A percentile compares a stretch with the other conserved stretches of the same genome.
Evolutionary conservation across 202 grass and related monocot species (phyloP).

Genomic region (Zizania palustris): DNA sequence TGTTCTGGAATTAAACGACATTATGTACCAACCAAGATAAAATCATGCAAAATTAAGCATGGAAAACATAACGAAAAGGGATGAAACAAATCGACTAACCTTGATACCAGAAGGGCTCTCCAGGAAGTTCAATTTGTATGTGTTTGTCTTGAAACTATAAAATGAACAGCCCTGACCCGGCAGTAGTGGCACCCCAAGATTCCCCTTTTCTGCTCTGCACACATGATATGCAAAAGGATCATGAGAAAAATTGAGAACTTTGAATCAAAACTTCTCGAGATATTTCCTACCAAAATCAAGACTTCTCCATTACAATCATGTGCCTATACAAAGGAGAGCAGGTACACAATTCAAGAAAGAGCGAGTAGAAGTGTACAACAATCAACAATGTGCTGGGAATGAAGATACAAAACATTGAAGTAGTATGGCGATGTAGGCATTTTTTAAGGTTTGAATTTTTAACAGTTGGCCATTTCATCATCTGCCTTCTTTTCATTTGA

Average conservation of each 20-base stretch:
- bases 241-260: background rate
- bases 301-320: background rate
- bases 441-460: background rate
- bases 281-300: background rate
- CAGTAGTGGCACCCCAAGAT: conserved; percentile 80
- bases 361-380: background rate
- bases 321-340: background rate
- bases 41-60: conserved; percentile 15
- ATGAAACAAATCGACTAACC: conserved; percentile 48
- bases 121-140: conserved; percentile 89
- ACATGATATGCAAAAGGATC: background rate
- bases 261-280: background rate
- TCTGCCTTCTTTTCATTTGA: background rate
- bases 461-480: background rate
- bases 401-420: background rate
- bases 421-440: background rate
- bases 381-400: background rate
- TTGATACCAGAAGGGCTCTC: conserved; percentile 90
- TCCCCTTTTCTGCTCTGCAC: conserved; percentile 71
- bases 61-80: conserved; percentile 5
- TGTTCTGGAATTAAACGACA: background rate
- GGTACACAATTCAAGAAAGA: conserved; percentile 11
- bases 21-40: conserved; percentile 20
- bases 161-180: conserved; percentile 88
- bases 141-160: conserved; percentile 92